Evolutionary conservation across 495 filamentous ascomycete genomes (phyloP), one percentile per base, ranked within the genome.

Genomic region (Hyphodiscus hymeniophilus): DNA sequence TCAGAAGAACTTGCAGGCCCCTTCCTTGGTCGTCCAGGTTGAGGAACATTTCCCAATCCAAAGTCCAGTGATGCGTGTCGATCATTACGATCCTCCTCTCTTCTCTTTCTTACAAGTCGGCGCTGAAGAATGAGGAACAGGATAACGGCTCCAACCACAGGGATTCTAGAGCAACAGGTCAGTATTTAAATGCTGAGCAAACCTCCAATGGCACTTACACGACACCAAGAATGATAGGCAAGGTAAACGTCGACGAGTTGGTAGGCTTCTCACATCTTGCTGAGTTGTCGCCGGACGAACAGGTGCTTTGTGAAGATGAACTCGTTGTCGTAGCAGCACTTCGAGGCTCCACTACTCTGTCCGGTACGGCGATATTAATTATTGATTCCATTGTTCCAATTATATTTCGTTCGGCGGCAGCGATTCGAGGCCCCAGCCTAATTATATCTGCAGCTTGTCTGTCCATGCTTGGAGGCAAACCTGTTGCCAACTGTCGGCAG

Each of bases 51-150:
- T 10, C 77, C 86, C 63, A 95, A 65, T 23, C 92, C 92, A 62
- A 97, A 98, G 63, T 98, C 92, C 60, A 97, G 76, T 2, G 88
- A 95, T 59, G 84, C 94, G 63, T 94, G 86, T 55, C 87, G 85
- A 61, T 96, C 91, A 50, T 85, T 79, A 24, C 74, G 72, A 63
- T 98, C 92, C 69, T 98, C 92, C 33, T 68, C 68, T 50, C 74
- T 71, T 49, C 89, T 76, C 54, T 77, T 91, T 55, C 77, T 76
- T 13, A 85, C 68, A 56, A 86, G 82, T 60, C 85, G 73, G 12
- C 85, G 78, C 57, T 95, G 89, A 24, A 98, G 72, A 55, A 77
- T 84, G 45, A 91, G 49, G 39, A 95, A 72, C 21, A 87, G 72
- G 18, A 81, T 50, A 6, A 87, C 59, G 12, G 84, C 86, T 54